Conservation (phyloP, 2,329 filamentous ascomycete species). For the Polytolypa hystricis region DNA sequence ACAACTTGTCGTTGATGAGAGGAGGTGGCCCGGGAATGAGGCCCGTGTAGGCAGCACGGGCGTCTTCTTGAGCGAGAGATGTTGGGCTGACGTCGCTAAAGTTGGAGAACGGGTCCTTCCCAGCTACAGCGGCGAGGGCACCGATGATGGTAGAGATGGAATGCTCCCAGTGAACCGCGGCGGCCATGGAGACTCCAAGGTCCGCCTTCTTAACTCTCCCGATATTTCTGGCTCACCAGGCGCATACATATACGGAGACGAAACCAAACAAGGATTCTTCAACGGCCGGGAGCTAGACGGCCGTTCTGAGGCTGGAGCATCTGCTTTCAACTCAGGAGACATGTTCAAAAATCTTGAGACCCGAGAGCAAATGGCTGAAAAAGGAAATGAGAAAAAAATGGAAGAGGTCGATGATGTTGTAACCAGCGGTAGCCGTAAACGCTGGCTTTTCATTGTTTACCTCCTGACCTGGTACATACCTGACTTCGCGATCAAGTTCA, state of each 20-base stretch:
- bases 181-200: slow-evolving; percentile 40
- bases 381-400: slow-evolving; percentile 81
- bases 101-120: slow-evolving; percentile 52
- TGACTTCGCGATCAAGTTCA: slow-evolving; percentile 63
- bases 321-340: slow-evolving; percentile 83
- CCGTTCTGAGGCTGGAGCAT: slow-evolving; percentile 82
- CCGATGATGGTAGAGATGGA: slow-evolving; percentile 47
- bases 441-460: slow-evolving; percentile 81
- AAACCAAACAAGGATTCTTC: slow-evolving; percentile 73
- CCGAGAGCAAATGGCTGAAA: slow-evolving; percentile 86
- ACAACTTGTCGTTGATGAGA: slow-evolving; percentile 82
- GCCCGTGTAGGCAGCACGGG: slow-evolving; percentile 83
- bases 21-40: slow-evolving; percentile 85
- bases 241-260: slow-evolving; percentile 55
- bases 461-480: slow-evolving; percentile 78
- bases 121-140: slow-evolving; percentile 49
- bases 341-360: slow-evolving; percentile 98
- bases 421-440: slow-evolving; percentile 68
- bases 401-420: slow-evolving; percentile 79
- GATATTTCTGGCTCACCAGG: slow-evolving; percentile 42
- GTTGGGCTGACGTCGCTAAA: slow-evolving; percentile 83
- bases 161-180: slow-evolving; percentile 43
- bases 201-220: slow-evolving; percentile 41
- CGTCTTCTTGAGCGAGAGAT: slow-evolving; percentile 88
- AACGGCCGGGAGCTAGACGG: slow-evolving; percentile 66